phyloP scores from a whole-genome alignment of 805 yeast species.

The Naumovozyma castellii region DNA sequence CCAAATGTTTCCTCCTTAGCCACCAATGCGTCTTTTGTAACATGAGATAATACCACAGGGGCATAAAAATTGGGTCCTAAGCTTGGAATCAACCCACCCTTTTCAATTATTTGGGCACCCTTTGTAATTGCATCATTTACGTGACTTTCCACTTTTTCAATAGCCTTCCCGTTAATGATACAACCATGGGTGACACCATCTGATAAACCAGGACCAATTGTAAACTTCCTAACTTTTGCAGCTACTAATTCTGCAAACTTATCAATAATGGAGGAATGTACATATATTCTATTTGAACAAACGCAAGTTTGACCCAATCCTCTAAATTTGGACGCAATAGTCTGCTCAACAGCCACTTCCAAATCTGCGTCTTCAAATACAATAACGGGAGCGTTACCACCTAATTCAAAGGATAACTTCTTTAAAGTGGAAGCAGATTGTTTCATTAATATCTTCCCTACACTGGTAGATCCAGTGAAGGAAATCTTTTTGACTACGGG shows the following conservation, averaged over 20 bases:
- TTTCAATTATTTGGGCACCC: slow-evolving; percentile 43
- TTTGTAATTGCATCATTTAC: slow-evolving; percentile 43
- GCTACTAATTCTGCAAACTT: slow-evolving; percentile 38
- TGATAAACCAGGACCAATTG: slow-evolving; percentile 49
- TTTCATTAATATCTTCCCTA: slow-evolving; percentile 50
- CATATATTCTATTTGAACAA: slow-evolving; percentile 51
- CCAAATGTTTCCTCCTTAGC: slow-evolving; percentile 56
- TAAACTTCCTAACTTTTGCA: slow-evolving; percentile 37
- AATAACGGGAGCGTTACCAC: slow-evolving; percentile 60
- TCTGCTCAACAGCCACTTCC: slow-evolving; percentile 44
- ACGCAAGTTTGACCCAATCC: slow-evolving; percentile 60
- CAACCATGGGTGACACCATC: slow-evolving; percentile 46
- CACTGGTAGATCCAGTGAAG: slow-evolving; percentile 57
- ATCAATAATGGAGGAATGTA: slow-evolving; percentile 43
- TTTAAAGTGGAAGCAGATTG: slow-evolving; percentile 50
- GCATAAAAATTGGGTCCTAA: slow-evolving; percentile 44
- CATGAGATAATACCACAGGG: slow-evolving; percentile 46
- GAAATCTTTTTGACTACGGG: slow-evolving; percentile 45
- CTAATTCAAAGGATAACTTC: slow-evolving; percentile 53
- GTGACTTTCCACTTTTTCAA: slow-evolving; percentile 47
- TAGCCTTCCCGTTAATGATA: slow-evolving; percentile 41
- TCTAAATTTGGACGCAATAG: slow-evolving; percentile 48
- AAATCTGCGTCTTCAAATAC: slow-evolving; percentile 53
- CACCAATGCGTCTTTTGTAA: slow-evolving; percentile 42
- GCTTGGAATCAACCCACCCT: slow-evolving; percentile 44